Conservation (phyloP, 228 moss, liverwort and hornwort genomes). For the Sphagnum magellanicum region DNA sequence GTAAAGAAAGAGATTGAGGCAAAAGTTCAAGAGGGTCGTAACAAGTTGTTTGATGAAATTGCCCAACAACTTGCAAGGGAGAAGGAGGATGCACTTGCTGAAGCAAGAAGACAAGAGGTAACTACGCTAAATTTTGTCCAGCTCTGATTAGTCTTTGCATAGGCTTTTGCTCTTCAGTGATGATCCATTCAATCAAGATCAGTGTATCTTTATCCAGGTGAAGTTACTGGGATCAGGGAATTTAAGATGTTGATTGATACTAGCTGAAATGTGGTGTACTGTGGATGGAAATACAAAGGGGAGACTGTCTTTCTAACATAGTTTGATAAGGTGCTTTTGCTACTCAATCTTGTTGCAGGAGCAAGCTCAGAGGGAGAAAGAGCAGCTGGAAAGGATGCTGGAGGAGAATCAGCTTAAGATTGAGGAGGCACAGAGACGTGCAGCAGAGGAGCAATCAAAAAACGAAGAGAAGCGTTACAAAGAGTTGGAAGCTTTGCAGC, state of each 20-base stretch:
- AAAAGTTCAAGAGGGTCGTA: slow-evolving; percentile 77
- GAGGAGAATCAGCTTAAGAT: slow-evolving; percentile 88
- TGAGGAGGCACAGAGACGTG: slow-evolving; percentile 86
- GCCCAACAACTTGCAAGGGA: slow-evolving; percentile 70
- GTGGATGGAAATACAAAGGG: too few species aligned
- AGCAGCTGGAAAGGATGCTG: slow-evolving; percentile 88
- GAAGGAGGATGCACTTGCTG: slow-evolving; percentile 76
- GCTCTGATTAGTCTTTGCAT: too few species aligned
- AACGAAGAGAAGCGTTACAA: slow-evolving; percentile 97
- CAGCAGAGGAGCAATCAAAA: slow-evolving; percentile 89
- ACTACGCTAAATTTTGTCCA: too few species aligned
- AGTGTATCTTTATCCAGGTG: too few species aligned
- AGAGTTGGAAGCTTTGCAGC: slow-evolving; percentile 89
- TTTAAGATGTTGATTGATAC: too few species aligned
- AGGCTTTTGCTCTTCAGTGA: too few species aligned
- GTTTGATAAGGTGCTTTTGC: too few species aligned
- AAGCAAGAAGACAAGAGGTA: slow-evolving; percentile 90
- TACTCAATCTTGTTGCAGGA: not conserved
- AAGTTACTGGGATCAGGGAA: too few species aligned
- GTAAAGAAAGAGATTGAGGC: slow-evolving; percentile 71
- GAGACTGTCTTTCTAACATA: too few species aligned
- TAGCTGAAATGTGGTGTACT: too few species aligned
- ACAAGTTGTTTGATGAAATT: slow-evolving; percentile 77
- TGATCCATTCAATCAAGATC: too few species aligned
- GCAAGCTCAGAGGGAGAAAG: slow-evolving; percentile 40